Base-by-base conservation (phyloP, 116 monocot genomes). In the Dioscorea cayenensis region DNA sequence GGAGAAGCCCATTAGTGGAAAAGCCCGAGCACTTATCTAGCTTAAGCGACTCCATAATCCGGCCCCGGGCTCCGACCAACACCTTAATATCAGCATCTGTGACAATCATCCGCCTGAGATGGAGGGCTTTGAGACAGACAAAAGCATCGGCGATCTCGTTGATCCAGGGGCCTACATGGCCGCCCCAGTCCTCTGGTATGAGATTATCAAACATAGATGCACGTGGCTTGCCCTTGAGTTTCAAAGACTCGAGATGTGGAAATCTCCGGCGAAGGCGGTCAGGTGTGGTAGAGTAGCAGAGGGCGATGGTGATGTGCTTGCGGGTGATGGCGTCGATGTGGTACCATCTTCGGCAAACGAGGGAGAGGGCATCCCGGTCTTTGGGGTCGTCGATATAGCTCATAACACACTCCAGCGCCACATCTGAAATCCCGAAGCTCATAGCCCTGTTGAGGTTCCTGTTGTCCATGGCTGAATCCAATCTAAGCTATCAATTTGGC, bases 11-110 rank as follows among this genome's bases (percentile, higher is more conserved):
- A 66, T 82, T 74, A 1, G 90, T 90, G 0, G 87, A 84, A 73
- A 90, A 90, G 12, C 90, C 90, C 0, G 79, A 82, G 65, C 90
- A 90, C 66, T 84, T 85, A 51, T 90, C 90, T 6, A 90, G 77
- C 80, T 84, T 87, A 61, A 90, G 66, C 25, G 77, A 32, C 48
- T 75, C 12, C 27, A 90, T 78, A 72, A 82, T 76, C 36, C 62
- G 84, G 1, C 84, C 84, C 50, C 78, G 71, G 16, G 73, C 77
- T 16, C 70, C 14, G 29, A 78, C 84, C 28, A 90, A 75, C 16
- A 82, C 38, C 13, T 17, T 61, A 36, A 90, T 77, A 58, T 90
- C 90, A 43, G 14, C 51, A 63, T 90, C 87, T 49, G 37, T 67
- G 7, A 90, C 84, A 10, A 87, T 80, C 87, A 90, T 87, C 61